phyloP scores from a whole-genome alignment of 306 rosid species.

The Pterocarpus santalinus region DNA sequence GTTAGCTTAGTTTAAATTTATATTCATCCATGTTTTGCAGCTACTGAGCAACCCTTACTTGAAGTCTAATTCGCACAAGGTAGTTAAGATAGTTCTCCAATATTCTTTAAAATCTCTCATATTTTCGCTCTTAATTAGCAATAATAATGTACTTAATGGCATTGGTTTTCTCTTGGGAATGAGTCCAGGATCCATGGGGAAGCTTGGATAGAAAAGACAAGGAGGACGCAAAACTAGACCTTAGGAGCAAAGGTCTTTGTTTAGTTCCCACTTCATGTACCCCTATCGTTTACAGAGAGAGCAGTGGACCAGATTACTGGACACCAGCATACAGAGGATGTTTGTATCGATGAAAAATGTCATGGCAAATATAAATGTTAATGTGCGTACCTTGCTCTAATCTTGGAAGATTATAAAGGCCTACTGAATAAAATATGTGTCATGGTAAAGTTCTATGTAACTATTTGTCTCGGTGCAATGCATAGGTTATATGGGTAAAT shows the following conservation, averaged over 20 bases:
- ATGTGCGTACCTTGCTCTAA: constrained; percentile 17
- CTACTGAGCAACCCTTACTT: constrained; percentile 79
- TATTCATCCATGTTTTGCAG: constrained; percentile 51
- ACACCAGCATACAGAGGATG: constrained; percentile 91
- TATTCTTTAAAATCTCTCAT: neutral
- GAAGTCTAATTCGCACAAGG: constrained; percentile 82
- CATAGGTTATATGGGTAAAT: constrained; percentile 12
- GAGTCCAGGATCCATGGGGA: constrained; percentile 73
- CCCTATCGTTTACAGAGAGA: constrained; percentile 81
- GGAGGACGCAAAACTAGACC: constrained; percentile 66
- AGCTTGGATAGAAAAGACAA: constrained; percentile 71
- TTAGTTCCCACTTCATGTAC: constrained; percentile 87
- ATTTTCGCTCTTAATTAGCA: neutral
- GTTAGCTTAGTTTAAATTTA: too few relatives aligned
- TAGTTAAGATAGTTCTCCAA: constrained; percentile 2
- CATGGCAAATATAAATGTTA: constrained; percentile 22
- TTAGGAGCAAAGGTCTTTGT: constrained; percentile 86
- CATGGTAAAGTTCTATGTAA: neutral
- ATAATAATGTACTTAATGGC: neutral
- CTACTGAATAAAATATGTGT: constrained; percentile 40
- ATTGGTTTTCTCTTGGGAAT: neutral
- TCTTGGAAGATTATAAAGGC: constrained; percentile 33
- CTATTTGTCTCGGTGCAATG: constrained; percentile 21
- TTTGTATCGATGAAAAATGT: constrained; percentile 67
- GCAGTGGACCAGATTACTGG: constrained; percentile 90